phyloP scores from a whole-genome alignment of 441 rosid genomes.

The Euphorbia schlechtendalii region DNA sequence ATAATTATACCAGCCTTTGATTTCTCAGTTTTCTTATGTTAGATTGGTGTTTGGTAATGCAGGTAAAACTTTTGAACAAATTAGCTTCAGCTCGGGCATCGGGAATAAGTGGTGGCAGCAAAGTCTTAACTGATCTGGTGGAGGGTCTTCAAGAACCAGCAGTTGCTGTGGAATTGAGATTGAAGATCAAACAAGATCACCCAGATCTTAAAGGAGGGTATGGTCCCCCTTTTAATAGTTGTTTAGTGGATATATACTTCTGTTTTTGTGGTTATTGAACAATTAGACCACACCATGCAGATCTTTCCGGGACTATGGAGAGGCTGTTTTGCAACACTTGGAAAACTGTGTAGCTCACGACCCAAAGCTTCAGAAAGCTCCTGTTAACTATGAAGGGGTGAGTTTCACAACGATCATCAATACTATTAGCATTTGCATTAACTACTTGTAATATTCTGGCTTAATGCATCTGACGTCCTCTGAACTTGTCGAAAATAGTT shows the following conservation, averaged over 20 bases:
- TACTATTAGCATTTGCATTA: neutral
- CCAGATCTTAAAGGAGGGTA: conserved; percentile 94
- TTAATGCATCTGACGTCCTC: too few relatives aligned
- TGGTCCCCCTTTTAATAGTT: conserved; percentile 18
- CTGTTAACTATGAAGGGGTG: conserved; percentile 91
- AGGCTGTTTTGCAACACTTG: conserved; percentile 71
- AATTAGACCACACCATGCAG: conserved; percentile 33
- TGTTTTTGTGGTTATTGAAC: conserved; percentile 14
- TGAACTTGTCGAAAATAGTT: too few relatives aligned
- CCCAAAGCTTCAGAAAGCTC: conserved; percentile 69
- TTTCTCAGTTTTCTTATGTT: neutral
- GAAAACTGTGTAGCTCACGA: conserved; percentile 48
- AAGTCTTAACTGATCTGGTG: conserved; percentile 79
- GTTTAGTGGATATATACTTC: conserved; percentile 1
- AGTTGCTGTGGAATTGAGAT: conserved; percentile 73
- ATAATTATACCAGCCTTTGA: neutral
- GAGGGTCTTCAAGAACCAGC: conserved; percentile 78
- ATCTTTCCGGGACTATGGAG: conserved; percentile 90
- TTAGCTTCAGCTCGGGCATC: conserved; percentile 87
- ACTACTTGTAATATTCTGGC: too few relatives aligned
- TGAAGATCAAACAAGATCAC: conserved; percentile 78
- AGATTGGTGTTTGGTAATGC: conserved; percentile 5
- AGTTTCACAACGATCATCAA: conserved; percentile 27
- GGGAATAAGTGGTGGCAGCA: conserved; percentile 64
- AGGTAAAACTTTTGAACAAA: conserved; percentile 93